Evolutionary conservation across 1,139 yeast species (phyloP), one percentile per base, ranked within the genome.

Genomic region (Chernovozyma aurita): DNA sequence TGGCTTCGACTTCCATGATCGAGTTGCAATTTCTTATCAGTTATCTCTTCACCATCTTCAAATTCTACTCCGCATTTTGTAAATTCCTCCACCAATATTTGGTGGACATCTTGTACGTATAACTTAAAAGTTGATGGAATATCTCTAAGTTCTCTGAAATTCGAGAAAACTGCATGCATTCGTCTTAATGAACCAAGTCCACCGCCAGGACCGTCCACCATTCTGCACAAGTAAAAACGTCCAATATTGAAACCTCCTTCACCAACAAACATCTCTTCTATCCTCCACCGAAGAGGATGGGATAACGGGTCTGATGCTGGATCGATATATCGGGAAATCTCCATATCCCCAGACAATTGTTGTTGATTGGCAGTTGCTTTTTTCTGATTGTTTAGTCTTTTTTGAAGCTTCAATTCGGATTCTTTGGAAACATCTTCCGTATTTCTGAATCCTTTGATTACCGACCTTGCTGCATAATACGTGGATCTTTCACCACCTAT

Each of bases 81-180:
- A 12, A 68, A 51, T 1, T 61, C 48, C 4, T 57, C 57, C 2
- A 48, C 43, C 18, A 71, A 48, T 59, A 66, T 57, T 20, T 55
- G 51, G 35, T 67, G 60, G 1, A 70, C 64, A 50, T 73, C 78
- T 43, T 73, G 72, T n/a, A 72, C 77, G 39, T 70, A 73, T n/a
- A 73, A 47, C 37, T 69, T 71, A 52, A 73, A 73, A 13, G 55
- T 46, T 1, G 76, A 62, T 0, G 71, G 65, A 15, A 51, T 48
- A 1, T 49, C 47, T 2, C 49, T 45, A 3, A 47, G 42, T 5
- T 52, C 44, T 4, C 41, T 44, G 12, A 47, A 46, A 18, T 49
- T 53, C 12, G 49, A 35, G 52, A 53, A 53, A 0, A 49, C 48
- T 8, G 46, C 39, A 11, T 44, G 46, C 73, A 70, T 65, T 34